Evolutionary conservation across 257 asterid genomes (phyloP), one percentile per base, ranked within the genome.

Genomic region (Thymus mandschuricus): DNA sequence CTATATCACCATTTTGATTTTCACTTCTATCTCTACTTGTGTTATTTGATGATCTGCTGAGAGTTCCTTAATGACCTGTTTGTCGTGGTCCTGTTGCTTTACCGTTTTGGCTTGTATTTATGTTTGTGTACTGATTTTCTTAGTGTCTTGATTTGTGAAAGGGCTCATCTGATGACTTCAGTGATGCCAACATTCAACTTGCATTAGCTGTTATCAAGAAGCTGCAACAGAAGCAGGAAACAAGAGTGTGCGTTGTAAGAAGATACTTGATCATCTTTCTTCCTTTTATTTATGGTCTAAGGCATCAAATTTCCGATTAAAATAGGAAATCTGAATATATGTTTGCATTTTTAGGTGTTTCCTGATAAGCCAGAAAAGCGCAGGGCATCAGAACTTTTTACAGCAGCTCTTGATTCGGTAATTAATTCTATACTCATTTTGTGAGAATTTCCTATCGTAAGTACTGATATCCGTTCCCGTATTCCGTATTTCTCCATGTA

Each of bases 101-200:
- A 66, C 46, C 45, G 29, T 44, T 46, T 60, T 73, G 46, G 45
- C 11, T 75, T 59, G 62, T 44, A 33, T 51, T 27, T 68, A 35
- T 46, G 68, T 31, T 66, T 68, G 60, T 68, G 70, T 28, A 40
- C 10, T 58, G 45, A 66, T 75, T 52, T 77, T 61, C 59, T 57
- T 46, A 58, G 81, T 49, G 75, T 82, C 60, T 55, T 79, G 61
- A 80, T 61, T 46, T 78, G 72, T 81, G 86, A 76, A 21, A 94
- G 99, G 99, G 99, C 54, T 94, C 98, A 27, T 94, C 98, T 15
- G 99, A 94, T 72, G 98, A 89, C 29, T 94, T 79, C 78, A 89
- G 90, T 65, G 99, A 91, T 81, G 99, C 99, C 84, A 94, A 94
- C 83, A 88, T 94, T 77, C 98, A 94, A 82, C 97, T 94, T 74